Base-by-base conservation (phyloP, 1,284 basidiomycete genomes). In the Meira miltonrushii region DNA sequence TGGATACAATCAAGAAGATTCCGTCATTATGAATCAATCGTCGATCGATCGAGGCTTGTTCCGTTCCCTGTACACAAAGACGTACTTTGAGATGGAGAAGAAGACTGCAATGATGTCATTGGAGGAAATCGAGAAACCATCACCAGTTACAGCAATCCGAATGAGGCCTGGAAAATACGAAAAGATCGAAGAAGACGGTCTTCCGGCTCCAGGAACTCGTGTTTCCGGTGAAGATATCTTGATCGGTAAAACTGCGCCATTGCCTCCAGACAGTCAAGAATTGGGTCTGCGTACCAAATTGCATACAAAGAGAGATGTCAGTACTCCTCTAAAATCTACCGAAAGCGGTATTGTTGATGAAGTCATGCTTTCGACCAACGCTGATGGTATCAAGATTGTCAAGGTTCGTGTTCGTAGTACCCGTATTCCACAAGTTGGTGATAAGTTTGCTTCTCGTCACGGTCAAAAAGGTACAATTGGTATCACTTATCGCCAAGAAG, bases 1-100 rank as follows among this genome's bases (percentile, higher is more conserved):
- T 69, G 94, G 94, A 38, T 99, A 98, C 82, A 98, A 99, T 80
- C 95, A 98, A 81, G 95, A 98, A 86, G 95, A 98, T 84, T 98
- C 95, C 67, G 94, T 99, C 79, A 98, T 99, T 80, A 96, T 98
- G 94, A 98, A 98, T 80, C 94, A 99, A 81, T 92, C 89, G 67
- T 95, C 94, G 19, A 91, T 98, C 74, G 94, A 98, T 77, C 89
- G 95, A 59, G 94, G 95, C 62, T 84, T 99, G 39, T 98, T 99
- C 88, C 87, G 94, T 33, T 95, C 92, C 82, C 88, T 99, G 76
- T 99, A 98, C 81, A 98, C 96, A 80, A 87, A 95, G 70, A 92
- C 91, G 64, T 97, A 98, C 79, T 78, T 92, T 87, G 94, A 98
- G 79, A 84, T 93, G 61, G 94, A 98, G 82, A 97, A 97, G 85